Conservation (phyloP, 2,329 filamentous ascomycete genomes). For the Penicillium sp. region DNA sequence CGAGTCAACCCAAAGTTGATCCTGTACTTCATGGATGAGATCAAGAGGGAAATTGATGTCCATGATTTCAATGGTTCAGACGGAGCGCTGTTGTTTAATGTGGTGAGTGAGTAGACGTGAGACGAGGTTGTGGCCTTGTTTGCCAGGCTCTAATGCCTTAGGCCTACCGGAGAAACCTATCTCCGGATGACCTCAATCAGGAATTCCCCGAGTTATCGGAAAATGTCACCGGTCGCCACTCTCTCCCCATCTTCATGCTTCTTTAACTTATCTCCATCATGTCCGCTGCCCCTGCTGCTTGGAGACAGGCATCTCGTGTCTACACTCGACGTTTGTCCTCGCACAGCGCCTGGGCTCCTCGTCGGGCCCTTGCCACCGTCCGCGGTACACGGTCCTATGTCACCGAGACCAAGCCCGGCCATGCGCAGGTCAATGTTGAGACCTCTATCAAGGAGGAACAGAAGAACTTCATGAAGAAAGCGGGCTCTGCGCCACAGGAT, state of each 20-base stretch:
- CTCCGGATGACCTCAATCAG: slow-evolving; percentile 9
- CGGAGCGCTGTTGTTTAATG: not conserved
- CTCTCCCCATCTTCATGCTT: slow-evolving; percentile 19
- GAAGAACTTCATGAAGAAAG: slow-evolving; percentile 63
- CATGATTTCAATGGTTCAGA: slow-evolving; percentile 8
- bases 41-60: slow-evolving; percentile 22
- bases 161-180: slow-evolving; percentile 13
- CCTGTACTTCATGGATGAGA: slow-evolving; percentile 17
- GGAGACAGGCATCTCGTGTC: slow-evolving; percentile 66
- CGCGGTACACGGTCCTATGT: slow-evolving; percentile 62
- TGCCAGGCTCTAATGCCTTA: slow-evolving; percentile 8
- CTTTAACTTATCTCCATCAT: slow-evolving; percentile 41
- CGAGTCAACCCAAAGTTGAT: slow-evolving; percentile 21
- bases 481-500: slow-evolving; percentile 49
- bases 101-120: not conserved
- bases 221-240: slow-evolving; percentile 13
- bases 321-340: slow-evolving; percentile 49
- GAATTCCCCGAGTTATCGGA: slow-evolving; percentile 18
- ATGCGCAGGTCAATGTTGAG: slow-evolving; percentile 71
- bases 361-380: slow-evolving; percentile 35
- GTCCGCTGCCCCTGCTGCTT: slow-evolving; percentile 62
- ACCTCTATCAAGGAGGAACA: slow-evolving; percentile 81
- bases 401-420: slow-evolving; percentile 65
- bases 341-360: slow-evolving; percentile 37
- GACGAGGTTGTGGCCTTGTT: too few relatives aligned